Conservation (phyloP, 2,329 filamentous ascomycete genomes). For the Thielaviopsis ethacetica region DNA sequence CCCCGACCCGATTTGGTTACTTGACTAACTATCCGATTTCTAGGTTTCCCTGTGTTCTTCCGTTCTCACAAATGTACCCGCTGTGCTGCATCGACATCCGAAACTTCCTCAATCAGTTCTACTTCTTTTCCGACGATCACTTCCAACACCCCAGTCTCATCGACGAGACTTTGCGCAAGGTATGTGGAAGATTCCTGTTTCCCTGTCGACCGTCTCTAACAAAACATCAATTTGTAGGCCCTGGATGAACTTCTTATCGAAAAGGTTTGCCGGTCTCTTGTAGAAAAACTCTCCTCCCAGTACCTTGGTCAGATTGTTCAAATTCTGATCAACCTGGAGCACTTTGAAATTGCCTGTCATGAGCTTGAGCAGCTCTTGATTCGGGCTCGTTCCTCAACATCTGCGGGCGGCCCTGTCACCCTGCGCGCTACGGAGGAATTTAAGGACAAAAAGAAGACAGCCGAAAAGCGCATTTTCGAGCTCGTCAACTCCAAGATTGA, state of each 20-base stretch:
- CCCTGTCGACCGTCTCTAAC: not conserved
- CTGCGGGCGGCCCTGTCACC: conserved; percentile 62
- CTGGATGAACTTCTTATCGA: conserved; percentile 88
- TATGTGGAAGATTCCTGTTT: conserved; percentile 18
- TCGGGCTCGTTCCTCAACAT: conserved; percentile 65
- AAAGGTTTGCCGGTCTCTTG: conserved; percentile 79
- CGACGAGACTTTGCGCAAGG: conserved; percentile 74
- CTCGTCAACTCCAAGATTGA: conserved; percentile 98
- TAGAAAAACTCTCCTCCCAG: conserved; percentile 77
- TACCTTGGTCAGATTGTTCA: conserved; percentile 97
- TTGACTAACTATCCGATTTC: conserved; percentile 14
- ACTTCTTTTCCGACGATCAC: conserved; percentile 92
- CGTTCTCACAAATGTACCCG: conserved; percentile 98
- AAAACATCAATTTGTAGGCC: conserved; percentile 33
- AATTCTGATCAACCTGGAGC: conserved; percentile 91
- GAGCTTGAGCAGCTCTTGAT: conserved; percentile 80
- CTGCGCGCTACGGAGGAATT: conserved; percentile 78
- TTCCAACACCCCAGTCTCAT: conserved; percentile 83
- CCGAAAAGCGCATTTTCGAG: conserved; percentile 95
- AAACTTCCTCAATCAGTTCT: conserved; percentile 96
- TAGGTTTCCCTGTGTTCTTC: conserved; percentile 85
- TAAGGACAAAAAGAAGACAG: conserved; percentile 78
- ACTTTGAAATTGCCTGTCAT: conserved; percentile 85
- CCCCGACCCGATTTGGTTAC: not conserved
- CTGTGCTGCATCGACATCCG: conserved; percentile 95